A percentile compares a stretch with the other conserved stretches of the same genome.
Conservation (phyloP, 305 asterid genomes). For the Salvia sclarea region DNA sequence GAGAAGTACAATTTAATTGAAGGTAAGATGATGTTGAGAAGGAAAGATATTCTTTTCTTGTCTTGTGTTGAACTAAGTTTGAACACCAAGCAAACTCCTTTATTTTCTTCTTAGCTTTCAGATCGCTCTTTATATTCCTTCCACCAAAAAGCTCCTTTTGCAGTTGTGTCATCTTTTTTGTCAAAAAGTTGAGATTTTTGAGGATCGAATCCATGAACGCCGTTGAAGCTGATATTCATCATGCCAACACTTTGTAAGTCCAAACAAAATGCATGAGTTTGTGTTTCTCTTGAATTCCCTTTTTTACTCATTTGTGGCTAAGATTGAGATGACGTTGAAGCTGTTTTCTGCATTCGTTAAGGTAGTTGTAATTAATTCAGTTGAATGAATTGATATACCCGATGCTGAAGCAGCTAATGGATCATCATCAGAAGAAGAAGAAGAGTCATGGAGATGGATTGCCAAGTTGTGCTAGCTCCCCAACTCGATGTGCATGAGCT, state of each 20-base stretch:
- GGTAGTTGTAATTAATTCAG: conserved; percentile 24
- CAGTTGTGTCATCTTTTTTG: conserved; percentile 1
- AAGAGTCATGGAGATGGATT: conserved; percentile 62
- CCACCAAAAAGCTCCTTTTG: conserved; percentile 31
- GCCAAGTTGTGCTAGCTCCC: conserved; percentile 50
- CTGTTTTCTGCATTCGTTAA: neutral
- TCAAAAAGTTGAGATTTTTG: neutral
- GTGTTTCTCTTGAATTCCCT: conserved; percentile 26
- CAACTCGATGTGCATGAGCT: conserved; percentile 56
- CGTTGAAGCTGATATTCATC: conserved; percentile 66
- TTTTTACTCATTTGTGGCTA: conserved; percentile 1
- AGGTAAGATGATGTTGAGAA: conserved; percentile 35
- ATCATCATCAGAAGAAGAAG: conserved; percentile 60
- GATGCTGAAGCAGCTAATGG: conserved; percentile 55
- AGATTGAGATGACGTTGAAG: neutral
- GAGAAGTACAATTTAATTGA: conserved; percentile 15
- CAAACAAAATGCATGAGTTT: neutral
- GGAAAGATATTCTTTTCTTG: conserved; percentile 53
- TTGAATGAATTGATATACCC: conserved; percentile 57
- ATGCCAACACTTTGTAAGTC: conserved; percentile 65
- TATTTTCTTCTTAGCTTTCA: neutral
- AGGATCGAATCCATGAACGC: conserved; percentile 52
- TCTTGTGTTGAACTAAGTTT: conserved; percentile 43
- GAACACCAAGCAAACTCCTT: conserved; percentile 44
- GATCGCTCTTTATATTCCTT: conserved; percentile 24